These are phyloP conservation scores for Ilex aquifolium DNA, from an alignment of 257 asterid species.

Conservation along the genomic window DNA sequence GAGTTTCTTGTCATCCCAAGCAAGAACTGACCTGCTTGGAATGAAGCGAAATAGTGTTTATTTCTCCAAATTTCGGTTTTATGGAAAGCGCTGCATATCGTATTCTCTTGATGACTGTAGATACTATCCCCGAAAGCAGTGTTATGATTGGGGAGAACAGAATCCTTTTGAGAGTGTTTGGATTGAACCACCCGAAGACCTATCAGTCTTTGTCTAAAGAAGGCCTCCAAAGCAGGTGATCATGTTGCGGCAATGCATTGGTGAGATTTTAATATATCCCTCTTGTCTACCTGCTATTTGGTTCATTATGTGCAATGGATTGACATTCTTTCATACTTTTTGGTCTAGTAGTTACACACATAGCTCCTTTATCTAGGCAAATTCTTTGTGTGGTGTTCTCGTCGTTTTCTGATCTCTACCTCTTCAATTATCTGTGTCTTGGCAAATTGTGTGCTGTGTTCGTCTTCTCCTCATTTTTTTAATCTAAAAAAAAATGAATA, in stretches of 20 bases:
- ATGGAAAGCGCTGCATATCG: conserved; percentile 72
- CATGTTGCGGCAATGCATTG: neutral
- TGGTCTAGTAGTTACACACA: too few species aligned
- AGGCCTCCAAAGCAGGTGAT: conserved; percentile 14
- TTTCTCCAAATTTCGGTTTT: conserved; percentile 76
- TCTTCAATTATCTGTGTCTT: too few species aligned
- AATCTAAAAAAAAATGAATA: too few species aligned
- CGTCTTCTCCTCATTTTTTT: too few species aligned
- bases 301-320: too few species aligned
- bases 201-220: conserved; percentile 41
- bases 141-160: conserved; percentile 78
- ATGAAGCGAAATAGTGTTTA: conserved; percentile 66
- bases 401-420: too few species aligned
- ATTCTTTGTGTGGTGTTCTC: too few species aligned
- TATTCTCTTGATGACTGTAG: conserved; percentile 55
- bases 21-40: conserved; percentile 76
- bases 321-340: too few species aligned
- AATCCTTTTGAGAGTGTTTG: conserved; percentile 74
- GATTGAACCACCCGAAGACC: conserved; percentile 86
- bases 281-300: too few species aligned
- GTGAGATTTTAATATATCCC: too few species aligned
- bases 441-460: too few species aligned
- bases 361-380: too few species aligned
- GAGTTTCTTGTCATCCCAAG: conserved; percentile 72
- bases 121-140: conserved; percentile 77